Evolutionary conservation across 2,329 filamentous ascomycete genomes (phyloP).

Genomic region (Lasiodiplodia sp.): DNA sequence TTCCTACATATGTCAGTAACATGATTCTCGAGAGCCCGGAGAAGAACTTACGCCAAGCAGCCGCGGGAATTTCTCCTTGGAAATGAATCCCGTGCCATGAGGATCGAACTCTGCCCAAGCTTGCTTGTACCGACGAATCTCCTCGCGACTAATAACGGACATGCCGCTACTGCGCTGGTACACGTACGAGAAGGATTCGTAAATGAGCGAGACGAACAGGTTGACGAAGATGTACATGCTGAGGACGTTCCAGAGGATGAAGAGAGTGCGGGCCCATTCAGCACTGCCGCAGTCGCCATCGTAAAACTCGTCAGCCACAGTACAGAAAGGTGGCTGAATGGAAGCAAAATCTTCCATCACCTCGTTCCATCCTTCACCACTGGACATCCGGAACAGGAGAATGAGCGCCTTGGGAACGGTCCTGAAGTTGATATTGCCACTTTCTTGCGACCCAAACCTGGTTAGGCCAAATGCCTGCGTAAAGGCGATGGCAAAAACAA

Average conservation of each 20-base stretch:
- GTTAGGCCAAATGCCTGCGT: conserved; percentile 97
- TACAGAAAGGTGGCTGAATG: conserved; percentile 82
- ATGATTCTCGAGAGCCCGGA: conserved; percentile 28
- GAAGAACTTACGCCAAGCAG: conserved; percentile 72
- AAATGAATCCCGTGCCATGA: conserved; percentile 87
- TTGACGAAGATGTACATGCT: conserved; percentile 99
- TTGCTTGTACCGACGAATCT: conserved; percentile 96
- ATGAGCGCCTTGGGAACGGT: conserved; percentile 94
- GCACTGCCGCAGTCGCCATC: conserved; percentile 91
- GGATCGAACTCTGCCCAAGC: conserved; percentile 97
- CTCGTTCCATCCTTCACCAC: conserved; percentile 94
- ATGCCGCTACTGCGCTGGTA: conserved; percentile 96
- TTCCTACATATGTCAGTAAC: conserved; percentile 57
- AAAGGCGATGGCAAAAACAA: conserved; percentile 94
- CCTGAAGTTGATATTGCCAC: conserved; percentile 86
- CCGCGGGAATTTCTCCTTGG: conserved; percentile 86
- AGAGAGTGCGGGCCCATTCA: conserved; percentile 85
- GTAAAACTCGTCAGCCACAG: conserved; percentile 74
- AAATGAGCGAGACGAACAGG: conserved; percentile 97
- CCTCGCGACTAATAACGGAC: conserved; percentile 87
- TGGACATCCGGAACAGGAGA: conserved; percentile 89
- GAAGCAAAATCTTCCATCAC: conserved; percentile 95
- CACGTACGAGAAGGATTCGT: conserved; percentile 99
- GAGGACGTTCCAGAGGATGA: conserved; percentile 97
- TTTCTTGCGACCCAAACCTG: conserved; percentile 77